A percentile compares a stretch with the other conserved stretches of the same genome.
Evolutionary conservation across 2,329 filamentous ascomycete species (phyloP).

Genomic region (Aspergillus arachidicola): DNA sequence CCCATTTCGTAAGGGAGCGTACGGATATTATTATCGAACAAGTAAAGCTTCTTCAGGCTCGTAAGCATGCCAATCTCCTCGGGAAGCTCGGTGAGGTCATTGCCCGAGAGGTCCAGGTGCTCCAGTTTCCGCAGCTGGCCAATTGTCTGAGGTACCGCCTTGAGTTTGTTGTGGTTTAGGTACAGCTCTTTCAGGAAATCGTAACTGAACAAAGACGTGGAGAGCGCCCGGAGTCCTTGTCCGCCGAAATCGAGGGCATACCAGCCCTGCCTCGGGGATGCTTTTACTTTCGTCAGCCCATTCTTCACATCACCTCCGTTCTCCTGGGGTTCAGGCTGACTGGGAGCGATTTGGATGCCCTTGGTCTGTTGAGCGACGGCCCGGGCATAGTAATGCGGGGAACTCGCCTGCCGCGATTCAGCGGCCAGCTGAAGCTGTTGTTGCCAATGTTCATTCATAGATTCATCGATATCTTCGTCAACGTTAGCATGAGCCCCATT

Average conservation of each 20-base stretch:
- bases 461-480: conserved; percentile 60
- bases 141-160: conserved; percentile 75
- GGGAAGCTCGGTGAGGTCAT: conserved; percentile 79
- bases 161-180: conserved; percentile 89
- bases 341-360: conserved; percentile 51
- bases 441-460: conserved; percentile 76
- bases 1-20: conserved; percentile 84
- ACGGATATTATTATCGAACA: conserved; percentile 89
- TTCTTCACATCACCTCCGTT: conserved; percentile 61
- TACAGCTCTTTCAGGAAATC: conserved; percentile 89
- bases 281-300: conserved; percentile 64
- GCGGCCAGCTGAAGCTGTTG: conserved; percentile 82
- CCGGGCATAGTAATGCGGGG: conserved; percentile 70
- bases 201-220: conserved; percentile 80
- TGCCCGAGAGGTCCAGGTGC: conserved; percentile 85
- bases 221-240: conserved; percentile 86
- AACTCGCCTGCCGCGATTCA: conserved; percentile 68
- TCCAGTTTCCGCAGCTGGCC: conserved; percentile 79
- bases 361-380: conserved; percentile 51
- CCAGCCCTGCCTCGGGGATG: conserved; percentile 73
- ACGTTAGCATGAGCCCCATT: conserved; percentile 60
- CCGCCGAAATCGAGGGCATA: conserved; percentile 91
- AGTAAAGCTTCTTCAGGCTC: conserved; percentile 78
- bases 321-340: conserved; percentile 51
- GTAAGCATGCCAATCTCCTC: conserved; percentile 96